Conservation (phyloP, 78 protist species). For the Dictyostelium discoideum region dicty_2.7 NC_007089.4:5298501-5299000, state of each 20-base stretch:
- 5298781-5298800: constrained; percentile 93
- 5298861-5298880: constrained; percentile 88
- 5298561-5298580: not conserved
- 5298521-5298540: not conserved
- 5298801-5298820: constrained; percentile 90
- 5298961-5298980: constrained; percentile 91
- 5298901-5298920: constrained; percentile 93
- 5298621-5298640: constrained; percentile 16
- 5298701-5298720: too few species aligned
- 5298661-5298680: not conserved
- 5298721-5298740: not conserved
- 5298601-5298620: not conserved
- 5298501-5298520: too few species aligned
- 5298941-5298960: constrained; percentile 94
- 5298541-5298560: not conserved
- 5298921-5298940: constrained; percentile 94
- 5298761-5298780: constrained; percentile 82
- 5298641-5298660: not conserved
- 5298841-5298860: constrained; percentile 92
- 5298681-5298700: not conserved
- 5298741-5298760: constrained; percentile 36
- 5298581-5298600: not conserved
- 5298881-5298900: constrained; percentile 96
- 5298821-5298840: constrained; percentile 91
- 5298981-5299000: constrained; percentile 96